Percentiles rank a stretch among this genome's conserved stretches.
phyloP scores from a whole-genome alignment of 148 eudicot genomes.

The Polygonum aviculare region DNA sequence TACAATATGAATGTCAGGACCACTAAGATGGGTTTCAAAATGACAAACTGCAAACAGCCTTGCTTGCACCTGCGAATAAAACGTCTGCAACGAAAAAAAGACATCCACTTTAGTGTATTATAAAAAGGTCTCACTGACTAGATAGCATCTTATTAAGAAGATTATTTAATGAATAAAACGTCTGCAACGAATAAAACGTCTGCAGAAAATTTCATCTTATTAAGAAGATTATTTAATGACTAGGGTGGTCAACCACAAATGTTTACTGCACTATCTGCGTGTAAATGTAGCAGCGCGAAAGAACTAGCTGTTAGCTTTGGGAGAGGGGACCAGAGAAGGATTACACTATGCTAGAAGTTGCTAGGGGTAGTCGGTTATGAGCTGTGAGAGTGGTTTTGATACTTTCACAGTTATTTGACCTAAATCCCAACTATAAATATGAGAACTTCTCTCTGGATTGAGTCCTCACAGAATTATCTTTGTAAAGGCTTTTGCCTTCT shows the following conservation, averaged over 20 bases:
- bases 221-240: neutral
- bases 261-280: neutral
- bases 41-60: conserved; percentile 96
- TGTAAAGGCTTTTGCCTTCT: neutral
- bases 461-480: neutral
- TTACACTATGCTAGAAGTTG: neutral
- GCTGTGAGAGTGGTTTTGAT: neutral
- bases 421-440: neutral
- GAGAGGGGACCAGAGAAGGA: neutral
- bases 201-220: neutral
- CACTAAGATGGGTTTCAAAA: conserved; percentile 86
- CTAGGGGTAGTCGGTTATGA: neutral
- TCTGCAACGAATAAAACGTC: too few species aligned
- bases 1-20: conserved; percentile 74
- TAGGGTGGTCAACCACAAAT: neutral
- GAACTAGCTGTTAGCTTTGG: neutral
- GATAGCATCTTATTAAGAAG: neutral
- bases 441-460: neutral
- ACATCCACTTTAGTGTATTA: neutral
- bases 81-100: conserved; percentile 48
- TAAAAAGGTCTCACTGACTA: neutral
- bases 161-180: neutral
- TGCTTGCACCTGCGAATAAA: conserved; percentile 97
- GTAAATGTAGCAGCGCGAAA: too few species aligned
- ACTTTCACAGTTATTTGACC: neutral